Base-by-base conservation (phyloP, 495 filamentous ascomycete species). In the Coniosporium apollinis region DNA sequence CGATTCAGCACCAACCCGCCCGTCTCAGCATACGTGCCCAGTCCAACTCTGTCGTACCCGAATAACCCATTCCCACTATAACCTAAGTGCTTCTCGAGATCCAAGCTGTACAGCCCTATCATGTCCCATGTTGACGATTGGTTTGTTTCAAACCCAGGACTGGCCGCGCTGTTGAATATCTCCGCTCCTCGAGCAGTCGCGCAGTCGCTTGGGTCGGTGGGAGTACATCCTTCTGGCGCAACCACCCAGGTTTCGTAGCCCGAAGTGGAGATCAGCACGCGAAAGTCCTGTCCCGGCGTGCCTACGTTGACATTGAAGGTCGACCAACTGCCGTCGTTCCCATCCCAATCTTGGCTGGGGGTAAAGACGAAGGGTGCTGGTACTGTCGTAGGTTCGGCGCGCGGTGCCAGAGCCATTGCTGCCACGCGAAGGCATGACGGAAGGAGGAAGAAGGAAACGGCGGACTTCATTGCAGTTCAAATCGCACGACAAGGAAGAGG, bases 311-410 rank as follows among this genome's bases (percentile, higher is more conserved):
- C 34, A 26, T 49, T 51, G 41, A 71, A 69, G 4, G 65, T 60
- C 21, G 59, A 64, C 69, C 67, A 72, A 8, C 50, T 47, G 13
- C 69, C 67, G 48, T 72, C 67, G 43, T 59, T 58, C 10, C 67
- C 67, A 22, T 67, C 64, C 56, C 65, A 70, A 40, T 40, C 15
- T 37, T 48, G 41, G 26, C 33, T 34, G 45, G 61, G 43, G 44
- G 59, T 8, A 10, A 37, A 26, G 6, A 26, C 22, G 22, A 26
- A 26, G n/a, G 22, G 22, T n/a, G 22, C 6, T n/a, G 22, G 22
- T n/a, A n/a, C n/a, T 26, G 22, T 26, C 22, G 22, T 7, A n/a
- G 7, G 7, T 7, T 26, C n/a, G 22, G 22, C 22, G 22, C 22
- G 22, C n/a, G 22, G 22, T 26, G 22, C 6, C 22, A 26, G 22